Conservation (phyloP, 148 eudicot species). For the Fagopyrum tataricum region DNA sequence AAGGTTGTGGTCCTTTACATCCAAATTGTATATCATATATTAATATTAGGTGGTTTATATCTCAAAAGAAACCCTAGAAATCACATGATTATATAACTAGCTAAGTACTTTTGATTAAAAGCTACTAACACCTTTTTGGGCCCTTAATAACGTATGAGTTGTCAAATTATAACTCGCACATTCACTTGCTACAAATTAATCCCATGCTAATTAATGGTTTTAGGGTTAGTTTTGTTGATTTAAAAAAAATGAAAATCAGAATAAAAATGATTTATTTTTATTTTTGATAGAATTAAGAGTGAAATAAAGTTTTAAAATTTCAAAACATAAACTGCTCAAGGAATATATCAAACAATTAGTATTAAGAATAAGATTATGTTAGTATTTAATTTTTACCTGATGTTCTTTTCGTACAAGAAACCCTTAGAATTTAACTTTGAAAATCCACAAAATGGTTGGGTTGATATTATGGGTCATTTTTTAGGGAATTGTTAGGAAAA, state of each 20-base stretch:
- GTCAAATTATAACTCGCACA: constrained; percentile 1
- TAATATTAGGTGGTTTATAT: not conserved
- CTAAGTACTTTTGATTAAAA: constrained; percentile 4
- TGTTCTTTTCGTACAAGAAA: too few species aligned
- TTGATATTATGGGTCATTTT: too few species aligned
- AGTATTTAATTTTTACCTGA: too few species aligned
- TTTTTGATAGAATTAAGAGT: too few species aligned
- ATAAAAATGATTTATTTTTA: too few species aligned
- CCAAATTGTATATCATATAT: constrained; percentile 3
- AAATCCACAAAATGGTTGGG: too few species aligned
- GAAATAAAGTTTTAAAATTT: too few species aligned
- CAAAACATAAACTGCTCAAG: too few species aligned
- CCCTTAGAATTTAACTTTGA: too few species aligned
- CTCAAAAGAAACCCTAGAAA: constrained; percentile 7
- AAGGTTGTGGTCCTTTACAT: constrained; percentile 8
- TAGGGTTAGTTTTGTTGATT: not conserved
- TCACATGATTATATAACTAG: constrained; percentile 9
- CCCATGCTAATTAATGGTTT: not conserved
- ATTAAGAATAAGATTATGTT: too few species aligned
- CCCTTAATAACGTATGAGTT: not conserved
- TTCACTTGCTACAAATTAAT: not conserved
- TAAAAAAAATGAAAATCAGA: not conserved
- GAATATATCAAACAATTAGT: too few species aligned
- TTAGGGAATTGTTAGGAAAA: too few species aligned
- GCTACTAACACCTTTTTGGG: not conserved